A percentile compares a stretch with the other conserved stretches of the same genome.
Conservation (phyloP, 495 filamentous ascomycete species). For the Tuber microsphaerosporum region DNA sequence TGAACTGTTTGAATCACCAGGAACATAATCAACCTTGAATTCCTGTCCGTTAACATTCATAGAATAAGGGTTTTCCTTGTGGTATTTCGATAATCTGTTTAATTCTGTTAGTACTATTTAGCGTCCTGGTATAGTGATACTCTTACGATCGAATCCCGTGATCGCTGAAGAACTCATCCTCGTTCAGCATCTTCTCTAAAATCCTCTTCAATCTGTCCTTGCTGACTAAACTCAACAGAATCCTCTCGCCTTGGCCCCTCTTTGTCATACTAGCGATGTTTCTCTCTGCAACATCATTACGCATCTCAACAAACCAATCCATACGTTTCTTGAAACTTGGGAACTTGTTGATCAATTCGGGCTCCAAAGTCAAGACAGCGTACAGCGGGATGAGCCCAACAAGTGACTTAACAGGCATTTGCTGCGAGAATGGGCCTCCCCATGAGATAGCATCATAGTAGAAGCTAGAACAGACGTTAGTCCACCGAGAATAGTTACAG, state of each 20-base stretch:
- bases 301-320: constrained; percentile 86
- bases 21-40: constrained; percentile 82
- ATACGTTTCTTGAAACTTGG: constrained; percentile 89
- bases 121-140: not conserved
- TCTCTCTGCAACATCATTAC: constrained; percentile 73
- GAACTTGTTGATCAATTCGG: constrained; percentile 83
- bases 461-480: constrained; percentile 50
- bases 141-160: constrained; percentile 73
- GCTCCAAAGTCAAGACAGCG: constrained; percentile 83
- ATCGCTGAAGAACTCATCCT: constrained; percentile 82
- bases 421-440: constrained; percentile 84
- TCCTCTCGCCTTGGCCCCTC: constrained; percentile 78
- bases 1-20: constrained; percentile 87
- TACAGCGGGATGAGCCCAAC: constrained; percentile 91
- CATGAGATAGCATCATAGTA: constrained; percentile 98
- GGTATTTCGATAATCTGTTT: constrained; percentile 67
- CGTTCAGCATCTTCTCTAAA: constrained; percentile 82
- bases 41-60: constrained; percentile 93
- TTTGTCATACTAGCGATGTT: constrained; percentile 86
- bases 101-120: constrained; percentile 9
- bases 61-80: constrained; percentile 80
- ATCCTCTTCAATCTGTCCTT: constrained; percentile 81
- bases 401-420: constrained; percentile 81
- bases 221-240: constrained; percentile 79
- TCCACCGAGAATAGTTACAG: not conserved